A percentile compares a stretch with the other conserved stretches of the same genome.
These are phyloP conservation scores for Nicotiana noctiflora DNA, from an alignment of 257 asterid species.

Conservation along the genomic window DNA sequence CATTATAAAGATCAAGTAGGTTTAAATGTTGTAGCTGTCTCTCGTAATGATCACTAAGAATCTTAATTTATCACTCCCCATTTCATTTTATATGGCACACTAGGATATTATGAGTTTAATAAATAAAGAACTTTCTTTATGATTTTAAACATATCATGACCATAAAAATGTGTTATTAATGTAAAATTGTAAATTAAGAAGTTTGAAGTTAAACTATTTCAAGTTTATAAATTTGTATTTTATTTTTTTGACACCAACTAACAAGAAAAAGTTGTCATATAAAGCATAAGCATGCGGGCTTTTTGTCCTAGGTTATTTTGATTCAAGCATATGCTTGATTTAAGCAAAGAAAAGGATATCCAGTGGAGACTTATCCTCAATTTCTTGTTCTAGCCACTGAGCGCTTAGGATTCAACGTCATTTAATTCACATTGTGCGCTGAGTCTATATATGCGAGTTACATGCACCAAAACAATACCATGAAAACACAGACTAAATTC, in stretches of 20 bases:
- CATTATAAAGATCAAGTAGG: not conserved
- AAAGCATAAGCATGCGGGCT: not conserved
- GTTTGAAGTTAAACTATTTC: too few relatives aligned
- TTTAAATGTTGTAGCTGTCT: not conserved
- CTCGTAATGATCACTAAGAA: not conserved
- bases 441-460: not conserved
- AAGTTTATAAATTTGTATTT: too few relatives aligned
- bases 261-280: too few relatives aligned
- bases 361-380: not conserved
- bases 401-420: not conserved
- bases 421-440: not conserved
- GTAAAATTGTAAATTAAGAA: too few relatives aligned
- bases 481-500: not conserved
- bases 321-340: not conserved
- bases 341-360: not conserved
- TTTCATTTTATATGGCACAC: not conserved
- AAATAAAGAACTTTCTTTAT: too few relatives aligned
- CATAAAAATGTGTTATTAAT: too few relatives aligned
- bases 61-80: not conserved
- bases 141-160: too few relatives aligned
- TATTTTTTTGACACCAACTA: too few relatives aligned
- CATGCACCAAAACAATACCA: not conserved
- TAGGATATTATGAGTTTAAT: too few relatives aligned
- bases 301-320: not conserved
- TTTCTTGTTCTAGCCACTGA: not conserved